Percentiles rank a stretch among this genome's conserved stretches.
Conservation (phyloP, 2,329 filamentous ascomycete species). For the Fusarium sororula region DNA sequence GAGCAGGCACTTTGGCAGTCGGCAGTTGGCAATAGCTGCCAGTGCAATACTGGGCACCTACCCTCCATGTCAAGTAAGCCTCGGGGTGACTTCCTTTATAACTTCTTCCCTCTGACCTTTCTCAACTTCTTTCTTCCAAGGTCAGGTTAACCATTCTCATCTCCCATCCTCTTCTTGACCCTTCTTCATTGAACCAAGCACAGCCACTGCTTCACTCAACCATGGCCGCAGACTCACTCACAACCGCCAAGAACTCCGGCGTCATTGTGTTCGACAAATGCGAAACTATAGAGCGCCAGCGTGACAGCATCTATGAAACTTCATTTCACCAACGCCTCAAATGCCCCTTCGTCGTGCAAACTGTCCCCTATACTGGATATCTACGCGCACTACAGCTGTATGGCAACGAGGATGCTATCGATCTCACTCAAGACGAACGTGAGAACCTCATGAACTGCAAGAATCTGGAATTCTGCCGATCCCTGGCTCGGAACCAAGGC, state of each 20-base stretch:
- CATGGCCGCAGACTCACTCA: neutral
- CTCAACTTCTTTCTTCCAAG: neutral
- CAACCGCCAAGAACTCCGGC: neutral
- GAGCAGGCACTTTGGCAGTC: neutral
- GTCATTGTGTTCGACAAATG: constrained; percentile 6
- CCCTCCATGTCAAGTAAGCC: too few relatives aligned
- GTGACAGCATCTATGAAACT: neutral
- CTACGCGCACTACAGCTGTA: constrained; percentile 14
- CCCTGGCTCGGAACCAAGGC: neutral
- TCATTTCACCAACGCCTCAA: neutral
- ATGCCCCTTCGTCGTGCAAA: neutral
- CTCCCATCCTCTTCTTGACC: neutral
- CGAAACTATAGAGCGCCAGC: neutral
- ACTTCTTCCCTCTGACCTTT: neutral
- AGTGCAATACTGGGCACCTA: neutral
- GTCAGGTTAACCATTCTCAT: neutral
- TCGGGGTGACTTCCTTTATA: neutral
- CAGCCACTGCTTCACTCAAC: neutral
- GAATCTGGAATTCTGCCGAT: constrained; percentile 3
- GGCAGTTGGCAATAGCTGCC: neutral
- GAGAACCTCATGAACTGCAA: neutral
- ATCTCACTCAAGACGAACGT: neutral
- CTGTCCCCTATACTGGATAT: constrained; percentile 14
- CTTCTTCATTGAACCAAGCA: neutral
- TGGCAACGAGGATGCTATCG: constrained; percentile 10